Percentiles rank a stretch among this genome's conserved stretches.
Evolutionary conservation across 2,329 filamentous ascomycete genomes (phyloP).

Genomic region (Fusarium torreyae): DNA sequence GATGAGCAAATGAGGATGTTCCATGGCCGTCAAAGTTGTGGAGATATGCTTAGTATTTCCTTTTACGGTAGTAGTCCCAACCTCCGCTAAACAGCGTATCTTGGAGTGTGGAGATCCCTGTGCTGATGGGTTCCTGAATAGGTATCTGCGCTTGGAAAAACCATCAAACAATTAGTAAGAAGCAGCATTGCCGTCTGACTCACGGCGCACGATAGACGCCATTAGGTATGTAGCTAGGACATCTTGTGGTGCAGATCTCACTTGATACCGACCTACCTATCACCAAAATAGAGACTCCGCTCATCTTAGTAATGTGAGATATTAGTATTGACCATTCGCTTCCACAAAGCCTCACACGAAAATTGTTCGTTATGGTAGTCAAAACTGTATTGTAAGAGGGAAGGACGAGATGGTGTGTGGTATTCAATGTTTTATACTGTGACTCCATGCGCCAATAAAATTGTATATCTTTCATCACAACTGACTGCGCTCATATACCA

Average conservation of each 20-base stretch:
- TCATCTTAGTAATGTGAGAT: too few species aligned
- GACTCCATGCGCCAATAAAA: neutral
- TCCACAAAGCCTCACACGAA: too few species aligned
- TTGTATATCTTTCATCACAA: neutral
- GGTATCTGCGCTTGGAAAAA: neutral
- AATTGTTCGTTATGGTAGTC: too few species aligned
- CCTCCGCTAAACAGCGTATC: neutral
- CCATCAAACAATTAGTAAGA: neutral
- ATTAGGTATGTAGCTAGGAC: neutral
- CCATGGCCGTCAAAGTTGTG: neutral
- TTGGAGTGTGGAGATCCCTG: too few species aligned
- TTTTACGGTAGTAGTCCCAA: conserved; percentile 17
- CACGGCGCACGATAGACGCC: neutral
- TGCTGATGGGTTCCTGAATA: neutral
- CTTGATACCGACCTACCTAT: too few species aligned
- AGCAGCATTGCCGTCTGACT: neutral
- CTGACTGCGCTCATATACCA: conserved; percentile 31
- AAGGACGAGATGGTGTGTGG: too few species aligned
- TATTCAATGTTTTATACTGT: neutral
- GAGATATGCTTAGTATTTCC: conserved; percentile 1
- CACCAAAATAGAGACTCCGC: too few species aligned
- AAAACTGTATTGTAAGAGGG: too few species aligned
- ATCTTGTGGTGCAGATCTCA: too few species aligned
- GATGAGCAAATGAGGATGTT: neutral
- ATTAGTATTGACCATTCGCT: too few species aligned